A percentile compares a stretch with the other conserved stretches of the same genome.
phyloP scores from a whole-genome alignment of 345 rosid genomes.

The Boechera stricta region DNA sequence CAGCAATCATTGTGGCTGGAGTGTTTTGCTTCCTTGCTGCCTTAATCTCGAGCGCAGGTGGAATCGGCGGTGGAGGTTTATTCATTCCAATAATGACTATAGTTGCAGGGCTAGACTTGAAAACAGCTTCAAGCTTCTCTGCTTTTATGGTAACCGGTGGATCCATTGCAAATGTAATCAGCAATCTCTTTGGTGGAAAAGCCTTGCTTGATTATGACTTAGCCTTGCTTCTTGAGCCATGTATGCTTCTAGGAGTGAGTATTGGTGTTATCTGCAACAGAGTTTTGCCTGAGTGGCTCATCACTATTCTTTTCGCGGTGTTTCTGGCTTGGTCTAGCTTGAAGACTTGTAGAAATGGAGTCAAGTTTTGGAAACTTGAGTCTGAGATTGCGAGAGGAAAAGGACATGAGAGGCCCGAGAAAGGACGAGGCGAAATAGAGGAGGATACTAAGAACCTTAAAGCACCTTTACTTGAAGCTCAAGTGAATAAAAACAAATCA shows the following conservation, averaged over 20 bases:
- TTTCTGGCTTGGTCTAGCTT: constrained; percentile 83
- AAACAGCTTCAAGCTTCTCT: constrained; percentile 79
- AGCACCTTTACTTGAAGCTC: constrained; percentile 54
- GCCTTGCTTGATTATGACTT: constrained; percentile 69
- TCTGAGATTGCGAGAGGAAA: constrained; percentile 50
- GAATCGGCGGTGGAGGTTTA: constrained; percentile 90
- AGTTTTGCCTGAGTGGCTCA: constrained; percentile 85
- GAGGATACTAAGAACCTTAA: constrained; percentile 39
- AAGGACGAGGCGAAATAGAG: constrained; percentile 44
- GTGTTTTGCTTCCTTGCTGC: constrained; percentile 70
- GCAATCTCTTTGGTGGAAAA: constrained; percentile 50
- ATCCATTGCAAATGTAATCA: constrained; percentile 73
- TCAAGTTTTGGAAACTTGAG: constrained; percentile 67
- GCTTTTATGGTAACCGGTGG: constrained; percentile 97
- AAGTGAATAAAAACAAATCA: constrained; percentile 27
- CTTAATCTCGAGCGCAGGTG: constrained; percentile 90
- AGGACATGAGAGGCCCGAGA: constrained; percentile 49
- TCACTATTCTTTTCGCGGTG: constrained; percentile 67
- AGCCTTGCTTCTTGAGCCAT: constrained; percentile 81
- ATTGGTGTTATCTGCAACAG: constrained; percentile 78
- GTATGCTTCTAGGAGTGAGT: constrained; percentile 89
- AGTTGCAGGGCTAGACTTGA: constrained; percentile 74
- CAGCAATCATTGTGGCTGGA: constrained; percentile 56
- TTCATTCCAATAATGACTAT: constrained; percentile 78
- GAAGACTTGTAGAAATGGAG: constrained; percentile 73